phyloP scores from a whole-genome alignment of 1,284 basidiomycete species.

The Microbotryum scabiosae region DNA sequence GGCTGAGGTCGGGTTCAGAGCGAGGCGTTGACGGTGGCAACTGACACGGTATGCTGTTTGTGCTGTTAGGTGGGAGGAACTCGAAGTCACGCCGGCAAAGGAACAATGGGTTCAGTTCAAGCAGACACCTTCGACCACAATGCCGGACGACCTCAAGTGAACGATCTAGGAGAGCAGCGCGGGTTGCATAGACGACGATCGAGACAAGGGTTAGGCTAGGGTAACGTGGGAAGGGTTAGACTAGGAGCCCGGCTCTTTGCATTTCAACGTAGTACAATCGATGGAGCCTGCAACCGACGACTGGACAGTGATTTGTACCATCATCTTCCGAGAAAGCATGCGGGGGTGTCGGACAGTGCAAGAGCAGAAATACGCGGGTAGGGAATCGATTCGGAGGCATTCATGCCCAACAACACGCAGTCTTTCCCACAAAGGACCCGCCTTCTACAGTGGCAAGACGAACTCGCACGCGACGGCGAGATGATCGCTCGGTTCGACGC shows the following conservation, averaged over 20 bases:
- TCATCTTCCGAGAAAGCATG: not conserved
- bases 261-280: no score
- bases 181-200: no score
- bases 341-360: not conserved
- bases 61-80: conserved; percentile 64
- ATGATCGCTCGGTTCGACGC: conserved; percentile 31
- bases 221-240: no score
- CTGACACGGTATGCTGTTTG: not conserved
- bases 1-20: conserved; percentile 32
- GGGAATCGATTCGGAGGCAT: not conserved
- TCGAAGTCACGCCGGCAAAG: conserved; percentile 45
- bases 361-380: not conserved
- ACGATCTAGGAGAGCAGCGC: no score
- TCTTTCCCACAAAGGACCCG: not conserved
- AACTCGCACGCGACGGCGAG: conserved; percentile 27
- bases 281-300: no score
- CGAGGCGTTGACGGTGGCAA: not conserved
- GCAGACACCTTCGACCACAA: conserved; percentile 28
- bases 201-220: no score
- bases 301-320: no score
- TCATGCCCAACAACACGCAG: not conserved
- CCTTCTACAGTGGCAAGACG: conserved; percentile 12
- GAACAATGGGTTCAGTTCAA: conserved; percentile 79
- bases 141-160: conserved; percentile 26
- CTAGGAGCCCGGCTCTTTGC: no score